Conservation (phyloP, 2,329 filamentous ascomycete genomes). For the Pseudopyricularia javanii region DNA sequence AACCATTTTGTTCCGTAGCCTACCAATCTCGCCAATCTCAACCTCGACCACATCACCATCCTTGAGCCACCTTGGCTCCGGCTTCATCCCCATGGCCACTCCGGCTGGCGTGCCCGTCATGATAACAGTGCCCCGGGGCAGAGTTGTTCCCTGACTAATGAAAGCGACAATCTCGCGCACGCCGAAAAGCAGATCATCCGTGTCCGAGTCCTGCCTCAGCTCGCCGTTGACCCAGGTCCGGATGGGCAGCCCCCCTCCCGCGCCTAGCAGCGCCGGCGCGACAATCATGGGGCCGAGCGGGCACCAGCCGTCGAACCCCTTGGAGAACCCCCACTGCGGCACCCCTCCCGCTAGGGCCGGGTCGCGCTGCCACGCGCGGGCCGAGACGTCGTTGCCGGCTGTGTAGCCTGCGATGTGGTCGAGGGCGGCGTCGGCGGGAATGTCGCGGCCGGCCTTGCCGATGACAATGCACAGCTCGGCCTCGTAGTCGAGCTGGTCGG, state of each 20-base stretch:
- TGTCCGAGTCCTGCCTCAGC: constrained; percentile 3
- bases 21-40: constrained; percentile 31
- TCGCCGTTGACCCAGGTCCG: constrained; percentile 4
- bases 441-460: constrained; percentile 37
- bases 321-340: constrained; percentile 43
- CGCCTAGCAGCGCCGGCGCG: constrained; percentile 25
- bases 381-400: constrained; percentile 47
- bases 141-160: constrained; percentile 28
- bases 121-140: constrained; percentile 24
- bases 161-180: constrained; percentile 31
- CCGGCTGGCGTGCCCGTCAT: constrained; percentile 30
- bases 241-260: constrained; percentile 22
- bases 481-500: constrained; percentile 27
- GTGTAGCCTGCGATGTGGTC: constrained; percentile 32
- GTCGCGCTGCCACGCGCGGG: constrained; percentile 40
- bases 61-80: constrained; percentile 20
- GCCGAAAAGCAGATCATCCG: constrained; percentile 36
- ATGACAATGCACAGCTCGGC: constrained; percentile 39
- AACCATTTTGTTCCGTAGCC: constrained; percentile 23
- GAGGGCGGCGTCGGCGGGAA: constrained; percentile 28
- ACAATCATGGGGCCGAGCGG: constrained; percentile 41
- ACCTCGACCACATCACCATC: constrained; percentile 29
- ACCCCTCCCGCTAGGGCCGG: constrained; percentile 17
- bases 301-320: constrained; percentile 44
- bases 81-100: constrained; percentile 19